phyloP scores from a whole-genome alignment of 208 protist genomes.

The Balamuthia mandrillaris region DNA sequence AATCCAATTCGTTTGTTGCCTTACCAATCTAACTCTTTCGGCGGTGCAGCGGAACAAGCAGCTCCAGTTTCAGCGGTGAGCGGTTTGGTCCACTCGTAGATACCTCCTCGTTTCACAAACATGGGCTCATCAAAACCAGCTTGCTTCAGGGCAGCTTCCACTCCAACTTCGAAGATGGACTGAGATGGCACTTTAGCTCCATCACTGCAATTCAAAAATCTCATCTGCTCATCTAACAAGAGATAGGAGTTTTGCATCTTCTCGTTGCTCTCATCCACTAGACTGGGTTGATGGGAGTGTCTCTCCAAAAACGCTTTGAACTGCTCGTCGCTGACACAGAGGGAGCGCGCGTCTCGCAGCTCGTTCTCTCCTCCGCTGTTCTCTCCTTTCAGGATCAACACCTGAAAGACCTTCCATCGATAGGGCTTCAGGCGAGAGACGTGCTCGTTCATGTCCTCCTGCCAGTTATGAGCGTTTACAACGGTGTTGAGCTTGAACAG shows the following conservation, averaged over 20 bases:
- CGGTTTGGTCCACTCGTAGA: background rate
- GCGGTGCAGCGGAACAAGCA: too few relatives aligned
- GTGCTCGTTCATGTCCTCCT: background rate
- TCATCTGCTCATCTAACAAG: background rate
- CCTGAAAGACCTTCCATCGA: background rate
- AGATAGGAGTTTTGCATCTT: background rate
- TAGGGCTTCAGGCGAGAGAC: background rate
- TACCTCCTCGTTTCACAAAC: background rate
- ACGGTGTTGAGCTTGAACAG: constrained; percentile 53
- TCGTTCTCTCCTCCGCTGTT: background rate
- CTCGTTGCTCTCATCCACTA: background rate
- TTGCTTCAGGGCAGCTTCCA: background rate
- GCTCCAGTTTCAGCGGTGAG: too few relatives aligned
- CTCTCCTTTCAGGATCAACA: background rate
- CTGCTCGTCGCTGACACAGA: background rate
- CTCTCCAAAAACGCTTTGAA: background rate
- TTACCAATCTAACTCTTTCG: too few relatives aligned
- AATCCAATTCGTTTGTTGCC: too few relatives aligned
- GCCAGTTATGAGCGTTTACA: background rate
- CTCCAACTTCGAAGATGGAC: background rate
- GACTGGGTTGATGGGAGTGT: background rate
- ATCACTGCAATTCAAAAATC: constrained; percentile 19
- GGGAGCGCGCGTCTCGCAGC: background rate
- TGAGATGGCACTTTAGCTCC: background rate
- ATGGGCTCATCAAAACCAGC: background rate